These are phyloP conservation scores for Bipolaris sorokiniana DNA, from an alignment of 2,329 filamentous ascomycete genomes.

Conservation along the genomic window DNA sequence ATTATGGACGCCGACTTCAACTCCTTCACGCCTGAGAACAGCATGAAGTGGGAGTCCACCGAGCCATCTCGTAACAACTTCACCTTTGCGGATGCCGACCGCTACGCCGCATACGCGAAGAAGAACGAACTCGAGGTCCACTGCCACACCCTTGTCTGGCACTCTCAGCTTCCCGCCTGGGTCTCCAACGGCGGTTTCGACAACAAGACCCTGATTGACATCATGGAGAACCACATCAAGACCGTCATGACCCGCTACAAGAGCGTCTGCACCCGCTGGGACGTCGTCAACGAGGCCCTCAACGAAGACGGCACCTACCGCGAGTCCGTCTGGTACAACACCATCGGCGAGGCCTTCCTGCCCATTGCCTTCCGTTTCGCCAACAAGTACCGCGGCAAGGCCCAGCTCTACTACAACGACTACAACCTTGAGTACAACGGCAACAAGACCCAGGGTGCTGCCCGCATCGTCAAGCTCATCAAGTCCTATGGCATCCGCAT, in stretches of 20 bases:
- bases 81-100: slow-evolving; percentile 48
- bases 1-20: slow-evolving; percentile 41
- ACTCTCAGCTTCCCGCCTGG: slow-evolving; percentile 51
- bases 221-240: slow-evolving; percentile 53
- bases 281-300: slow-evolving; percentile 48
- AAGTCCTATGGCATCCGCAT: slow-evolving; percentile 56
- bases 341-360: slow-evolving; percentile 54
- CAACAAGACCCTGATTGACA: slow-evolving; percentile 50
- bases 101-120: slow-evolving; percentile 42
- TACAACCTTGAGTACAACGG: slow-evolving; percentile 67
- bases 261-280: slow-evolving; percentile 49
- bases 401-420: slow-evolving; percentile 64
- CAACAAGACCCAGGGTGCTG: slow-evolving; percentile 49
- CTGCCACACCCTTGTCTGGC: slow-evolving; percentile 54
- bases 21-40: slow-evolving; percentile 33
- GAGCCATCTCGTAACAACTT: slow-evolving; percentile 49
- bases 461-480: slow-evolving; percentile 48
- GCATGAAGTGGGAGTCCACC: slow-evolving; percentile 47
- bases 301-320: slow-evolving; percentile 55
- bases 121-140: slow-evolving; percentile 45
- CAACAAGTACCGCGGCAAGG: slow-evolving; percentile 47
- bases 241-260: slow-evolving; percentile 49
- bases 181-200: slow-evolving; percentile 46
- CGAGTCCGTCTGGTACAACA: slow-evolving; percentile 50
- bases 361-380: slow-evolving; percentile 54